Evolutionary conservation across 2,329 filamentous ascomycete genomes (phyloP).

Genomic region (Aspergillus viridinutans): DNA sequence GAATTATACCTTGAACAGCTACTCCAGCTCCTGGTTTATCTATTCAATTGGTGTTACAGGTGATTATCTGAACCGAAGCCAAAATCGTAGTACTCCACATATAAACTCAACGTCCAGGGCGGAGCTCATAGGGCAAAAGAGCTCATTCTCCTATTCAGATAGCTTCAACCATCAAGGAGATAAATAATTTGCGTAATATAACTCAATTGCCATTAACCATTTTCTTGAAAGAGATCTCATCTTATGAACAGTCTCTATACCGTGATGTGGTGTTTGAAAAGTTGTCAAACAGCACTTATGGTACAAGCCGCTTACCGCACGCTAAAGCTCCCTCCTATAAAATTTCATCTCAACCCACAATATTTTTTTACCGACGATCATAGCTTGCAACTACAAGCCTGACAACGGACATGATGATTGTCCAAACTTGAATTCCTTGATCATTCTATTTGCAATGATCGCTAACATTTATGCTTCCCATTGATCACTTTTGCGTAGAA

Average conservation of each 20-base stretch:
- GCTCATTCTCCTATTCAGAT: background rate
- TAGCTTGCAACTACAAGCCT: constrained; percentile 14
- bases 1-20: background rate
- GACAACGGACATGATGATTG: background rate
- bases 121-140: background rate
- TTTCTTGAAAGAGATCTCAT: background rate
- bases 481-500: background rate
- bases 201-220: too few species aligned
- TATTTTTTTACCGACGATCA: constrained; percentile 14
- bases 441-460: background rate
- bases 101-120: background rate
- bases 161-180: background rate
- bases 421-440: background rate
- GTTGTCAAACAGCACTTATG: constrained; percentile 16
- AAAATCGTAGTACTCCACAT: background rate
- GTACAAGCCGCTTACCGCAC: constrained; percentile 12
- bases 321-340: constrained; percentile 12
- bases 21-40: background rate
- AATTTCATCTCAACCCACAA: constrained; percentile 16
- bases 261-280: constrained; percentile 7
- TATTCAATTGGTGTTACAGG: too few species aligned
- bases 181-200: background rate
- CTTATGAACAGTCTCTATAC: too few species aligned
- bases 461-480: background rate
- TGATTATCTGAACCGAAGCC: background rate